Evolutionary conservation across 805 yeast genomes (phyloP).

Genomic region (Starmerella sirachaensis): DNA sequence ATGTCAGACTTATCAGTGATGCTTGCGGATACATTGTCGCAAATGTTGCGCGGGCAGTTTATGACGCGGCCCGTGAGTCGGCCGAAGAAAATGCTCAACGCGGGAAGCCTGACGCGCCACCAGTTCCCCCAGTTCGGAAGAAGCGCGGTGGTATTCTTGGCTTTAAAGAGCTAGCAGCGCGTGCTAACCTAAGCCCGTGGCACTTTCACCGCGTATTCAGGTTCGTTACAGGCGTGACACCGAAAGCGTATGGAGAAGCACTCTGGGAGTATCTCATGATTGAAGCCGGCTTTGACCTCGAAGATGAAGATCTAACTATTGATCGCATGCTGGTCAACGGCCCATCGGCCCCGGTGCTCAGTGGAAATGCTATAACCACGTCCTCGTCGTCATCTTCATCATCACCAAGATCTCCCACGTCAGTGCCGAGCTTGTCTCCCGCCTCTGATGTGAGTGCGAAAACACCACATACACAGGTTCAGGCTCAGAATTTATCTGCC

Average conservation of each 20-base stretch:
- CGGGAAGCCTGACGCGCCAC: constrained; percentile 9
- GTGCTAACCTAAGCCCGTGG: constrained; percentile 78
- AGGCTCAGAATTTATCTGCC: background rate
- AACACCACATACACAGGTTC: too few relatives aligned
- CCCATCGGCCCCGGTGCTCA: background rate
- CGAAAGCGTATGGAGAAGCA: constrained; percentile 77
- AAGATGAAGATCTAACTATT: constrained; percentile 17
- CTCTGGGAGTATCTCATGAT: constrained; percentile 37
- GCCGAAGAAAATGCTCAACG: constrained; percentile 17
- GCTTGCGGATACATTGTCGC: constrained; percentile 76
- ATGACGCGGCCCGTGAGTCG: constrained; percentile 25
- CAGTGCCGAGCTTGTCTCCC: too few relatives aligned
- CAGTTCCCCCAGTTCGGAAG: constrained; percentile 26
- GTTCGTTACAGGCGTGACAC: constrained; percentile 74
- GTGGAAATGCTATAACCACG: constrained; percentile 1
- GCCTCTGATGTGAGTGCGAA: too few relatives aligned
- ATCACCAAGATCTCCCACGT: background rate
- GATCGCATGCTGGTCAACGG: constrained; percentile 4
- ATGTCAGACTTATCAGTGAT: constrained; percentile 53
- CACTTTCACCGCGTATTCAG: constrained; percentile 87
- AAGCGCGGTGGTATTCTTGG: constrained; percentile 33
- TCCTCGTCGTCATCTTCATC: constrained; percentile 6
- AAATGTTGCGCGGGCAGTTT: constrained; percentile 50
- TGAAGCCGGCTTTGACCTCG: constrained; percentile 22
- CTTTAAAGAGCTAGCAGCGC: constrained; percentile 77